phyloP scores from a whole-genome alignment of 306 rosid genomes.

The Vigna angularis region DNA sequence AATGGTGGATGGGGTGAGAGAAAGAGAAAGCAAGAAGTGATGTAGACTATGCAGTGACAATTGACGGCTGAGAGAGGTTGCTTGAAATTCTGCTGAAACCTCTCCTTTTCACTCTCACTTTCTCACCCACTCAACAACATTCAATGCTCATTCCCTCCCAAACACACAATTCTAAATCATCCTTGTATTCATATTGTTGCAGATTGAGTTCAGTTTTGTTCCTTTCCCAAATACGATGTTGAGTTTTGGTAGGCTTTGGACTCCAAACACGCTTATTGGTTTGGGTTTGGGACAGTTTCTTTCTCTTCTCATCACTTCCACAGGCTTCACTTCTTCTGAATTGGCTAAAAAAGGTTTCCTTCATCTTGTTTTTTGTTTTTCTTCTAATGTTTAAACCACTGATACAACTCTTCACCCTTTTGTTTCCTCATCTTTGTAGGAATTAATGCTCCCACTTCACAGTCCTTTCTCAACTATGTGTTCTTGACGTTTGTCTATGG shows the following conservation, averaged over 20 bases:
- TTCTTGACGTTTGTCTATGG: constrained; percentile 81
- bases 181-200: no score
- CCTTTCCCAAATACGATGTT: neutral
- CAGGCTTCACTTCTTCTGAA: constrained; percentile 87
- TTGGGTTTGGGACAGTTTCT: constrained; percentile 96
- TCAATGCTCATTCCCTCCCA: neutral
- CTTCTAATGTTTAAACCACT: neutral
- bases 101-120: neutral
- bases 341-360: constrained; percentile 77
- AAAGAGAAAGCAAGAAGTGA: no score
- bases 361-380: neutral
- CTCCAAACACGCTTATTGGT: constrained; percentile 71
- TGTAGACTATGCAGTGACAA: neutral
- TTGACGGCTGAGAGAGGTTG: neutral
- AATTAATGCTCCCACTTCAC: constrained; percentile 88
- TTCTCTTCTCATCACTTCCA: constrained; percentile 86
- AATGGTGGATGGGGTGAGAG: neutral
- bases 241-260: constrained; percentile 51
- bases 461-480: constrained; percentile 86
- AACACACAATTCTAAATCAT: no score
- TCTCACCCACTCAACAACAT: neutral
- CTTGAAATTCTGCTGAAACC: neutral
- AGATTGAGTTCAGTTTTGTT: neutral
- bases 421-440: constrained; percentile 50
- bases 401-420: neutral